These are phyloP conservation scores for Exophiala oligosperma DNA, from an alignment of 2,329 filamentous ascomycete genomes.

Conservation along the genomic window DNA sequence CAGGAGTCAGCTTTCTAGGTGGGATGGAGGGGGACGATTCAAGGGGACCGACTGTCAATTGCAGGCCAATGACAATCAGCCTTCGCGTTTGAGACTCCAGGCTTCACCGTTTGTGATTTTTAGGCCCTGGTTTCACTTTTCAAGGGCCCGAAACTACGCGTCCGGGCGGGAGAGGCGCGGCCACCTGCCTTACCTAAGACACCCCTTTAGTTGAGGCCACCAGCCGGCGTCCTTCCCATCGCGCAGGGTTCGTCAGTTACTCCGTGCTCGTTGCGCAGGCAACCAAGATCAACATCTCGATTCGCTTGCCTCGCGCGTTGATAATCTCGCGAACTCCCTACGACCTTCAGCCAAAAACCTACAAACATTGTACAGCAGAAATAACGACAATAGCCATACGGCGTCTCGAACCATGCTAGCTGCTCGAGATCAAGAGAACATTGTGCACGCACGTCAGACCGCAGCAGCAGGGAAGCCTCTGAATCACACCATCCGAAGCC, in stretches of 20 bases:
- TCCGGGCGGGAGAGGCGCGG: too few relatives aligned
- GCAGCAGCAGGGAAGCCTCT: constrained; percentile 69
- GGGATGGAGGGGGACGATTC: constrained; percentile 7
- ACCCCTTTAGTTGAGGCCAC: not conserved
- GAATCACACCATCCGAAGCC: constrained; percentile 62
- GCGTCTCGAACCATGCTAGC: constrained; percentile 63
- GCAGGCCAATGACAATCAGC: constrained; percentile 12
- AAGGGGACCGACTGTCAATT: not conserved
- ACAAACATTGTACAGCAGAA: constrained; percentile 13
- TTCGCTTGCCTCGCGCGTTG: constrained; percentile 1
- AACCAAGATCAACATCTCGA: constrained; percentile 20
- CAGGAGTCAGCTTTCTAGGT: constrained; percentile 13
- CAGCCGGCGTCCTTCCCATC: not conserved
- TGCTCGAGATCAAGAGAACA: constrained; percentile 83
- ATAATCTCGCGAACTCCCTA: too few relatives aligned
- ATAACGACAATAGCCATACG: constrained; percentile 9
- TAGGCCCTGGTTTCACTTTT: constrained; percentile 5
- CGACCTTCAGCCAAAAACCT: not conserved
- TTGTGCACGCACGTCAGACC: constrained; percentile 72
- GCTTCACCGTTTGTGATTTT: constrained; percentile 12
- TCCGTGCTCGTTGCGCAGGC: constrained; percentile 19
- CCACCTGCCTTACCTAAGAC: too few relatives aligned
- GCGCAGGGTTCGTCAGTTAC: not conserved
- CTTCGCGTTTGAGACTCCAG: constrained; percentile 12
- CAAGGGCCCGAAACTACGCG: not conserved